Evolutionary conservation across 352 stramenopile genomes (phyloP).

Genomic region (Pythium plurisporium): DNA sequence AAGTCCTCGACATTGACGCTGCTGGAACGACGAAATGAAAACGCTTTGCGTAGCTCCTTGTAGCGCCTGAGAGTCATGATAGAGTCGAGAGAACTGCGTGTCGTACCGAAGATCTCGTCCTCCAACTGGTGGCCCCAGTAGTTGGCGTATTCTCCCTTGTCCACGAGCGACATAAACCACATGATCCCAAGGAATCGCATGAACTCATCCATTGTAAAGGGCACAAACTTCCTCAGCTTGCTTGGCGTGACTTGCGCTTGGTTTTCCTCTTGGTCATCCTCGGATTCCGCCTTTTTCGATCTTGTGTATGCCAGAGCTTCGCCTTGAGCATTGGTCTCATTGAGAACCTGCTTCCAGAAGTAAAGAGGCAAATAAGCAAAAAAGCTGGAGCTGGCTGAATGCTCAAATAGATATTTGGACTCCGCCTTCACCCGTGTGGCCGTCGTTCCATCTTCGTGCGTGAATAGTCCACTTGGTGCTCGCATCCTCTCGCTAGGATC

Average conservation of each 20-base stretch:
- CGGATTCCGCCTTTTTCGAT: too few relatives aligned
- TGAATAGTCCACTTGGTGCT: background rate
- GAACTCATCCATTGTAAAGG: slow-evolving; percentile 19
- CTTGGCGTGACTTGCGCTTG: background rate
- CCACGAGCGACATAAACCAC: slow-evolving; percentile 24
- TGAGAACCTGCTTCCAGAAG: slow-evolving; percentile 22
- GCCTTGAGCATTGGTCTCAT: slow-evolving; percentile 17
- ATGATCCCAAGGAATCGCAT: slow-evolving; percentile 29
- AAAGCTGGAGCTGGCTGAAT: slow-evolving; percentile 23
- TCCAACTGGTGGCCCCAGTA: slow-evolving; percentile 26
- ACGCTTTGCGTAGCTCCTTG: slow-evolving; percentile 16
- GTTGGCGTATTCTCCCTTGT: slow-evolving; percentile 27
- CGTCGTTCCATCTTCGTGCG: background rate
- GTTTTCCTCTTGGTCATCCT: too few relatives aligned
- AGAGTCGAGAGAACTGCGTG: background rate
- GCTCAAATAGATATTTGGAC: slow-evolving; percentile 18
- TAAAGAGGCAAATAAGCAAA: slow-evolving; percentile 27
- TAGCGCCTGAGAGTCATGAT: slow-evolving; percentile 23
- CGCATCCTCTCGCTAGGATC: background rate
- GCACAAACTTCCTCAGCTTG: background rate
- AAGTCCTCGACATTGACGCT: background rate
- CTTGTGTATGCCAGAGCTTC: too few relatives aligned
- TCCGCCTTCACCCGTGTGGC: slow-evolving; percentile 6
- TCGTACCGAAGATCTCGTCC: slow-evolving; percentile 7
- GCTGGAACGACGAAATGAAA: slow-evolving; percentile 17